Base-by-base conservation (phyloP, 352 stramenopile species). In the Phytopythium ostracodes region DNA sequence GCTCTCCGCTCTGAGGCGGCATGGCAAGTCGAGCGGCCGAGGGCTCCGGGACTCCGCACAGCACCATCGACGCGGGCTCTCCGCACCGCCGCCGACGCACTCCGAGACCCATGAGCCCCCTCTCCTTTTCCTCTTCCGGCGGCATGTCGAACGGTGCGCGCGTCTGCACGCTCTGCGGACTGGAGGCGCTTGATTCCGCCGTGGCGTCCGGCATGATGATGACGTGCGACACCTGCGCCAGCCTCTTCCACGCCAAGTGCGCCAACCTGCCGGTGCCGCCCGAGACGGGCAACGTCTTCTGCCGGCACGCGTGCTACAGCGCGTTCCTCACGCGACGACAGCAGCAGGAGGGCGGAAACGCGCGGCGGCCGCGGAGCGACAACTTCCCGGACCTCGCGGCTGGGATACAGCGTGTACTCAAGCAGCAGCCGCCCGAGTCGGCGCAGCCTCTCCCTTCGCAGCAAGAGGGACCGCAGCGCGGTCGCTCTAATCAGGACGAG, bases 271-370 rank as follows among this genome's bases (percentile, higher is more conserved):
- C 78, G 40, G 73, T 79, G 31, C 79, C 79, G 11, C 80, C 80
- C 0, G 77, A 92, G 62, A 79, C 87, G 38, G 72, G 72, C n/a
- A 77, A 81, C 43, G 72, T 87, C 29, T 92, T 90, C 56, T 92
- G 83, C 33, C 75, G 73, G 18, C 87, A 83, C 64, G 62, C 67
- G 31, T 92, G 83, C 70, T 92, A 87, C 64, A 65, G 71, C 22
- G 61, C 59, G n/a, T 87, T 75, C 59, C 69, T 68, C 59, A 77
- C 76, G 59, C 59, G 29, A 38, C 76, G 84, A 31, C 53, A 72
- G 54, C 36, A 51, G 59, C n/a, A 54, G 50, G 62, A 62, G 35
- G 54, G 50, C 49, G 35, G 18, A 20, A 72, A 61, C 25, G 25
- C 24, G 22, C 56, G 57, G 8, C 31, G 72, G 14, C 73, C 71